These are phyloP conservation scores for Endogone sp. DNA, from an alignment of 192 early-diverging fungal genomes.

Conservation along the genomic window DNA sequence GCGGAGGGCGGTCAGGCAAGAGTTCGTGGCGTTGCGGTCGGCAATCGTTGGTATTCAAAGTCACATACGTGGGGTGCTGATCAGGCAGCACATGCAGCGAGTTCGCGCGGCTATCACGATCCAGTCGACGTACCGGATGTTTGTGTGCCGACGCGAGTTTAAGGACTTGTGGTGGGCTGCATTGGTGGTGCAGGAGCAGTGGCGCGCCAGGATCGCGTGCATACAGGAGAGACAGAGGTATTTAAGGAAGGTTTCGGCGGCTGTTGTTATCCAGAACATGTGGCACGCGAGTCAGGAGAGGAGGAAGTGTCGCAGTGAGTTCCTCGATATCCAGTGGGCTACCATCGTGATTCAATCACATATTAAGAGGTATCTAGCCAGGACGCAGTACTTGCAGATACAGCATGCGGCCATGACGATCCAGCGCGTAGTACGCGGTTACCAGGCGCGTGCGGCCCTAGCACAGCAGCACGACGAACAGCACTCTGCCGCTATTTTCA, in stretches of 20 bases:
- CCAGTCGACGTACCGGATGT: conserved; percentile 20
- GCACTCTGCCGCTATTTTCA: background rate
- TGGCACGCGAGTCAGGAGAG: conserved; percentile 20
- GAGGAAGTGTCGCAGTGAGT: conserved; percentile 16
- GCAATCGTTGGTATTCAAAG: conserved; percentile 21
- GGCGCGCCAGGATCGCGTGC: conserved; percentile 19
- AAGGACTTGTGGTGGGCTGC: conserved; percentile 13
- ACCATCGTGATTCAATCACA: conserved; percentile 25
- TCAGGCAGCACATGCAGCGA: conserved; percentile 3
- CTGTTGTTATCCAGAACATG: conserved; percentile 17
- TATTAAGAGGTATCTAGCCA: conserved; percentile 11
- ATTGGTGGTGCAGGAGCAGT: conserved; percentile 16
- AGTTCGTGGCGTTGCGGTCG: conserved; percentile 9
- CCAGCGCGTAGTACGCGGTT: conserved; percentile 22
- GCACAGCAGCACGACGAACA: conserved; percentile 19
- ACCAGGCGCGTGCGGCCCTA: conserved; percentile 15
- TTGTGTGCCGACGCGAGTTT: conserved; percentile 16
- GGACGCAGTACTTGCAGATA: conserved; percentile 11
- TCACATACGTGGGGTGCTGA: conserved; percentile 17
- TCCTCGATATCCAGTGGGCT: background rate
- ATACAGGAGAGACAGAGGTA: conserved; percentile 14
- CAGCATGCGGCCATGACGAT: conserved; percentile 21
- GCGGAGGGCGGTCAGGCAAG: conserved; percentile 3
- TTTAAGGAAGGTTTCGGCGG: conserved; percentile 2
- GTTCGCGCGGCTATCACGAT: conserved; percentile 18